Evolutionary conservation across 768 basidiomycete species (phyloP).

Genomic region (Rhizopogon roseolus): DNA sequence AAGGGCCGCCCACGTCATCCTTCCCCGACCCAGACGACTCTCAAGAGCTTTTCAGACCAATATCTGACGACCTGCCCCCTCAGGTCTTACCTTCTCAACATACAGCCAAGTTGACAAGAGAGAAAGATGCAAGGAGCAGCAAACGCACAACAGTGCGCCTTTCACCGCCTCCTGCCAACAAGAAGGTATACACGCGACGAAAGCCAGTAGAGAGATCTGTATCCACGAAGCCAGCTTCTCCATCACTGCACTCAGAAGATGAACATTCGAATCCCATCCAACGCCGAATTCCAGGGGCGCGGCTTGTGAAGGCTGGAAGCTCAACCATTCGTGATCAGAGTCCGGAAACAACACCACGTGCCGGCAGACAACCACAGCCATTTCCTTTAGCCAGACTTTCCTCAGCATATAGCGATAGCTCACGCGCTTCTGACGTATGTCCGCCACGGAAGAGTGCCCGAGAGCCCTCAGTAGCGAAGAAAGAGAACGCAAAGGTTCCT

Average conservation of each 20-base stretch:
- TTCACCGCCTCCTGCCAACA: too few relatives aligned
- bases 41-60: slow-evolving; percentile 17
- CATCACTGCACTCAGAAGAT: neutral
- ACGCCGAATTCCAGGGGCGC: neutral
- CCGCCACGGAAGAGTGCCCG: neutral
- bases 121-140: neutral
- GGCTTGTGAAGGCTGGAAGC: neutral
- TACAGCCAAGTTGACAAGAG: neutral
- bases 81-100: neutral
- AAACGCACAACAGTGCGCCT: too few relatives aligned
- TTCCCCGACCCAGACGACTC: slow-evolving; percentile 8
- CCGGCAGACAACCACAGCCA: neutral
- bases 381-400: neutral
- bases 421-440: neutral
- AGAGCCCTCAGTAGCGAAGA: neutral
- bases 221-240: neutral
- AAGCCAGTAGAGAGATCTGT: neutral
- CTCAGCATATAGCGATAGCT: neutral
- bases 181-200: neutral
- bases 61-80: slow-evolving; percentile 13
- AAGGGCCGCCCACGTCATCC: slow-evolving; percentile 18
- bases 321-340: neutral
- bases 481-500: neutral
- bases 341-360: slow-evolving; percentile 13
- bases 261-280: too few relatives aligned